These are phyloP conservation scores for Pleomassaria siparia DNA, from an alignment of 2,329 filamentous ascomycete genomes.

Conservation along the genomic window DNA sequence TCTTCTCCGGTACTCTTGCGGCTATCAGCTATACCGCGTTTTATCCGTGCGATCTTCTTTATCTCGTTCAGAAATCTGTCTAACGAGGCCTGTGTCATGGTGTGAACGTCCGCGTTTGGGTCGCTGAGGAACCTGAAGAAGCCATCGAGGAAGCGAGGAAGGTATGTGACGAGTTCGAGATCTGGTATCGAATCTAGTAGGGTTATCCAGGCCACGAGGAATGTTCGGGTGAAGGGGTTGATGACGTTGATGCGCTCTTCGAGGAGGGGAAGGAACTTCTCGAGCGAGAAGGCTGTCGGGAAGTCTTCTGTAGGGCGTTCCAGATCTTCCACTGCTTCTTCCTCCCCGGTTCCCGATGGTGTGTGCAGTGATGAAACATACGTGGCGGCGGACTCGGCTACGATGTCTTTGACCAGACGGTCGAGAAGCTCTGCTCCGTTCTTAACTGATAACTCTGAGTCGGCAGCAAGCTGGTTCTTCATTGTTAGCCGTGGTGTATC, in stretches of 20 bases:
- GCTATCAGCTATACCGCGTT: constrained; percentile 88
- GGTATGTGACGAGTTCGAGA: constrained; percentile 86
- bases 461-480: constrained; percentile 74
- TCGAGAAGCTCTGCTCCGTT: constrained; percentile 96
- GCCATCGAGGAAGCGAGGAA: constrained; percentile 88
- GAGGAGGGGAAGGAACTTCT: constrained; percentile 86
- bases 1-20: constrained; percentile 67
- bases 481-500: constrained; percentile 20
- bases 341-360: constrained; percentile 55
- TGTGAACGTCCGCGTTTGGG: constrained; percentile 89
- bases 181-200: constrained; percentile 95
- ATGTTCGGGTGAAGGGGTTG: constrained; percentile 92
- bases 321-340: constrained; percentile 27
- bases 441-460: constrained; percentile 95
- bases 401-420: constrained; percentile 92
- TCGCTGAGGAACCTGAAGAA: constrained; percentile 91
- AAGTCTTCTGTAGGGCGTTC: constrained; percentile 42
- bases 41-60: constrained; percentile 88
- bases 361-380: constrained; percentile 87
- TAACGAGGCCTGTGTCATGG: constrained; percentile 82
- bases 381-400: constrained; percentile 89
- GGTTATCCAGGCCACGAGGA: constrained; percentile 94
- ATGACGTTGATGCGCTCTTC: constrained; percentile 93
- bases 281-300: constrained; percentile 88
- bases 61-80: constrained; percentile 93